Evolutionary conservation across 768 basidiomycete species (phyloP).

Genomic region (Filobasidium wieringae): DNA sequence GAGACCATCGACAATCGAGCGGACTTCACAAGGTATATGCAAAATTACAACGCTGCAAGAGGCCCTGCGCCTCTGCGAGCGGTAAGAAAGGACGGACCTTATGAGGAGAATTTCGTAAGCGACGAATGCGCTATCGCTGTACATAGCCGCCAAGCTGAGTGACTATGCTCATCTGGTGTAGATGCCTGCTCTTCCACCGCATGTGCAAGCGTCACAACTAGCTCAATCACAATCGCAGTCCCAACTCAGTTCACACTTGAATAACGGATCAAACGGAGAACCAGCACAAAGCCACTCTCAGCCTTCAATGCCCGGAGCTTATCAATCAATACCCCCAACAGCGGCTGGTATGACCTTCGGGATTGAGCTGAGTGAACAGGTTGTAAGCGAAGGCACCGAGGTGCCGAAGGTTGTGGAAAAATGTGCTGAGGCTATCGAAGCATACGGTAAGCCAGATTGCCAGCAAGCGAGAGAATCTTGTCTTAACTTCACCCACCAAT

Average conservation of each 20-base stretch:
- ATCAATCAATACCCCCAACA: slow-evolving; percentile 1
- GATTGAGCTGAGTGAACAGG: slow-evolving; percentile 81
- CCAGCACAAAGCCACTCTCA: not conserved
- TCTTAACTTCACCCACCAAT: not conserved
- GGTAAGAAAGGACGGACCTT: slow-evolving; percentile 77
- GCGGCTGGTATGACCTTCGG: slow-evolving; percentile 57
- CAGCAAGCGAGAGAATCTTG: slow-evolving; percentile 3
- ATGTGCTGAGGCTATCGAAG: slow-evolving; percentile 84
- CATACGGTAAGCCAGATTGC: slow-evolving; percentile 48
- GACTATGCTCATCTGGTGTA: not conserved
- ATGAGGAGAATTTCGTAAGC: slow-evolving; percentile 87
- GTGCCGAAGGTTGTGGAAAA: slow-evolving; percentile 77
- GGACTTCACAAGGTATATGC: slow-evolving; percentile 95
- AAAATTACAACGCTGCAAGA: slow-evolving; percentile 87
- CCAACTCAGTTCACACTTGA: slow-evolving; percentile 5
- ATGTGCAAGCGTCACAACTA: slow-evolving; percentile 24
- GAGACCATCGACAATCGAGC: slow-evolving; percentile 87
- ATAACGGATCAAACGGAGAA: slow-evolving; percentile 2
- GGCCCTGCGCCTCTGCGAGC: slow-evolving; percentile 48
- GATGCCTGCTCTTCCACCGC: slow-evolving; percentile 36
- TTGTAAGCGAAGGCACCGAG: slow-evolving; percentile 79
- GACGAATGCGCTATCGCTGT: not conserved
- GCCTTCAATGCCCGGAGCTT: slow-evolving; percentile 1
- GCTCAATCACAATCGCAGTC: not conserved
- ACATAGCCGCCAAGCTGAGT: not conserved